Percentiles rank a stretch among this genome's conserved stretches.
phyloP scores from a whole-genome alignment of 305 asterid species.

The Caryopteris hybrid region DNA sequence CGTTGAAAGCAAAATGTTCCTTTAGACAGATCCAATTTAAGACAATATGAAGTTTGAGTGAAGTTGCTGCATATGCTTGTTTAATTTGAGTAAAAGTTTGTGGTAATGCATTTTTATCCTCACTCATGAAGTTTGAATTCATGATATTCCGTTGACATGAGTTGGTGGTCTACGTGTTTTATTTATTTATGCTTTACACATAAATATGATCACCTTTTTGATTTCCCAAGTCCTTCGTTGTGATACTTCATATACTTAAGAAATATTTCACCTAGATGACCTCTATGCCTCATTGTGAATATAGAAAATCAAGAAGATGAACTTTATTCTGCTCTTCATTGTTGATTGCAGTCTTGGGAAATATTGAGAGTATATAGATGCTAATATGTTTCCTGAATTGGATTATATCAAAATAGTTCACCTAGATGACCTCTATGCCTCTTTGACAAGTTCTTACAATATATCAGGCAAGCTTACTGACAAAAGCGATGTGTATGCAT shows the following conservation, averaged over 20 bases:
- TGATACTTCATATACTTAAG: not conserved
- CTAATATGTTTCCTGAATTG: not conserved
- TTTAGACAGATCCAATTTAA: not conserved
- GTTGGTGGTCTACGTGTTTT: no score
- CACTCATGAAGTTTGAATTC: no score
- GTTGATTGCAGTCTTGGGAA: not conserved
- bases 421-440: not conserved
- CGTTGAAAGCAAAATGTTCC: not conserved
- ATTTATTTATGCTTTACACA: no score
- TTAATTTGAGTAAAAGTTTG: no score
- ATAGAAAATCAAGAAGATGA: not conserved
- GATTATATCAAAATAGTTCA: not conserved
- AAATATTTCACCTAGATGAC: not conserved
- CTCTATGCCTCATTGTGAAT: not conserved
- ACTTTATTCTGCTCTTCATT: not conserved
- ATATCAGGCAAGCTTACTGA: constrained; percentile 80
- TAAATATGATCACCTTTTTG: not conserved
- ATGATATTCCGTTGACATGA: no score
- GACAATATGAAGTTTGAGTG: no score
- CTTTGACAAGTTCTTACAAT: constrained; percentile 5
- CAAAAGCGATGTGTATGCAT: constrained; percentile 90
- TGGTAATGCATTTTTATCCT: no score
- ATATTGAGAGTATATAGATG: not conserved
- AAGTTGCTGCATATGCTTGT: no score
- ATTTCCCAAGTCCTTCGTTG: not conserved